A percentile compares a stretch with the other conserved stretches of the same genome.
Conservation (phyloP, 306 rosid genomes). For the Sindora glabra region DNA sequence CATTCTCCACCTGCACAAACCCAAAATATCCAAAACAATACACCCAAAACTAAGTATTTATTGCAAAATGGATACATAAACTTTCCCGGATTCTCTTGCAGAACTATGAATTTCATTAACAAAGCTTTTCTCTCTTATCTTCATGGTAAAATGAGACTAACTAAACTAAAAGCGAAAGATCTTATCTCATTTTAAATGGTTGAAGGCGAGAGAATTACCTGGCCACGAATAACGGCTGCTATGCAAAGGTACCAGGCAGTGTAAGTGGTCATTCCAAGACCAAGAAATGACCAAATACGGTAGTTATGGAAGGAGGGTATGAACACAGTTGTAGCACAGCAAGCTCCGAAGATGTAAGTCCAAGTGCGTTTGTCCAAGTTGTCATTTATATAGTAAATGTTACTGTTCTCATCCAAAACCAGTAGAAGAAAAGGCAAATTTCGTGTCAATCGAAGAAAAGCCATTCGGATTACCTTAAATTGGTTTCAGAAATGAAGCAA, state of each 20-base stretch:
- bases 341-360: constrained; percentile 97
- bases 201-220: constrained; percentile 31
- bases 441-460: background rate
- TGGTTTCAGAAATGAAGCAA: background rate
- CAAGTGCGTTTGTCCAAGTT: constrained; percentile 89
- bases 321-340: constrained; percentile 97
- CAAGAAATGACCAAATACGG: constrained; percentile 93
- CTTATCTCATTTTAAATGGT: too few relatives aligned
- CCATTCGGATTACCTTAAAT: background rate
- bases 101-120: too few relatives aligned
- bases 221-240: constrained; percentile 73
- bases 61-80: background rate
- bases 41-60: too few relatives aligned
- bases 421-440: background rate
- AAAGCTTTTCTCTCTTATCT: too few relatives aligned
- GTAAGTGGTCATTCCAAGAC: constrained; percentile 97
- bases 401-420: constrained; percentile 38
- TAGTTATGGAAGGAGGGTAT: constrained; percentile 97
- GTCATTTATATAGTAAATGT: constrained; percentile 88
- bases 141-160: too few relatives aligned
- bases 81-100: background rate
- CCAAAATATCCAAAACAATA: background rate
- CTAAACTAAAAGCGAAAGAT: too few relatives aligned
- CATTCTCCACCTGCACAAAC: constrained; percentile 50
- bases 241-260: constrained; percentile 87